These are phyloP conservation scores for Elsinoe fawcettii DNA, from an alignment of 2,329 filamentous ascomycete genomes.

Conservation along the genomic window DNA sequence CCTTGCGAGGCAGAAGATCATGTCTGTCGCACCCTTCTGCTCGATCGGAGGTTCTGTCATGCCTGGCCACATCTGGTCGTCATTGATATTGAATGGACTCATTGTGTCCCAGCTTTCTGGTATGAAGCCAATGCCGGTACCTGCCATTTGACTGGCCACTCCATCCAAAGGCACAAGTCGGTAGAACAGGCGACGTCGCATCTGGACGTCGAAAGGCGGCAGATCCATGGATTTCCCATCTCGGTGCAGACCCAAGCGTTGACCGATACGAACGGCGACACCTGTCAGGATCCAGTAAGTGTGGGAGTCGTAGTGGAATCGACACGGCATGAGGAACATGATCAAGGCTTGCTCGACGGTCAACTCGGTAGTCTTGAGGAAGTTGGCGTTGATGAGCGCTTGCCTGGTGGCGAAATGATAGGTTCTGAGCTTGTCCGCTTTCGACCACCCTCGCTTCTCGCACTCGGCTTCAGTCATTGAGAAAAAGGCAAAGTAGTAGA, in stretches of 20 bases:
- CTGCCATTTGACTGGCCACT: slow-evolving; percentile 26
- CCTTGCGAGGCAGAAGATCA: slow-evolving; percentile 39
- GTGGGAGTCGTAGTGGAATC: slow-evolving; percentile 39
- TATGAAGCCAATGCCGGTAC: slow-evolving; percentile 17
- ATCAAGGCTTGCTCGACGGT: slow-evolving; percentile 60
- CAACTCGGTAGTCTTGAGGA: slow-evolving; percentile 59
- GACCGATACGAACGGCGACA: slow-evolving; percentile 52
- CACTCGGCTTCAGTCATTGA: slow-evolving; percentile 44
- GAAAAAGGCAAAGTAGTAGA: slow-evolving; percentile 52
- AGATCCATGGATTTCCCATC: slow-evolving; percentile 48
- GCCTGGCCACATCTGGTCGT: slow-evolving; percentile 33
- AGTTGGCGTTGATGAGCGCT: slow-evolving; percentile 57
- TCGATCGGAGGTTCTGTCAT: slow-evolving; percentile 42
- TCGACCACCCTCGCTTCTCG: slow-evolving; percentile 43
- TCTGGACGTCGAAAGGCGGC: slow-evolving; percentile 50
- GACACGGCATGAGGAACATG: slow-evolving; percentile 47
- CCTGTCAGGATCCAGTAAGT: slow-evolving; percentile 59
- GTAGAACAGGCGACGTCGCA: slow-evolving; percentile 55
- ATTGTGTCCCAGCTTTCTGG: slow-evolving; percentile 26
- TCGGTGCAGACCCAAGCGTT: slow-evolving; percentile 54
- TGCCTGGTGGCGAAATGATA: slow-evolving; percentile 49
- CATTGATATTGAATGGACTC: slow-evolving; percentile 30
- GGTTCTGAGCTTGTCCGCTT: slow-evolving; percentile 37
- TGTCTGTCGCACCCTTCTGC: slow-evolving; percentile 48
- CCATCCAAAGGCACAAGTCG: slow-evolving; percentile 55